Percentiles rank a stretch among this genome's conserved stretches.
These are phyloP conservation scores for Tinospora cordifolia DNA, from an alignment of 164 flowering plant genomes.

Conservation along the genomic window DNA sequence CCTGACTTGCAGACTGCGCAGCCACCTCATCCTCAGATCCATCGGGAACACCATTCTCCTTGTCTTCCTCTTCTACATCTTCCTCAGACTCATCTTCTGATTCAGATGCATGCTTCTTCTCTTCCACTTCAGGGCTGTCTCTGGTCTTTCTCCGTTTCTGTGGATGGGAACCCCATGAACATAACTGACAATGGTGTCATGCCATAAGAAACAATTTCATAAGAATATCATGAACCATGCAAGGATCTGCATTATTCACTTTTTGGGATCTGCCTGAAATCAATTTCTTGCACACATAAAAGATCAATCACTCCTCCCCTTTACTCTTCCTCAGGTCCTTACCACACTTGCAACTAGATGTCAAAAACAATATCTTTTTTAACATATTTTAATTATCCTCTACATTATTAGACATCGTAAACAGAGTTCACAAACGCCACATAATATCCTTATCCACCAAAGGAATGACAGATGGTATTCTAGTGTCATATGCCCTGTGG, in stretches of 20 bases:
- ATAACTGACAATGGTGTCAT: not conserved
- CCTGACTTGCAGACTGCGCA: slow-evolving; percentile 56
- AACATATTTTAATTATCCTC: too few species aligned
- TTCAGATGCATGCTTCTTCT: slow-evolving; percentile 34
- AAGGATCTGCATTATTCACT: not conserved
- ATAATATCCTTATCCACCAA: too few species aligned
- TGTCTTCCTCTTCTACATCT: slow-evolving; percentile 38
- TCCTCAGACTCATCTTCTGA: slow-evolving; percentile 62
- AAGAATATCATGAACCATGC: too few species aligned
- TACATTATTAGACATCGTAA: too few species aligned
- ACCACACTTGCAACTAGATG: too few species aligned
- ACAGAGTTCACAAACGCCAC: too few species aligned
- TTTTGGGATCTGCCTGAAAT: not conserved
- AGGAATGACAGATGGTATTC: too few species aligned
- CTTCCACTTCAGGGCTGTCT: slow-evolving; percentile 28
- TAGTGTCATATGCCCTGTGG: too few species aligned
- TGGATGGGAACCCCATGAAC: not conserved
- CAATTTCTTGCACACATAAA: too few species aligned
- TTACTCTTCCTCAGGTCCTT: too few species aligned
- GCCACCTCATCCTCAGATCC: slow-evolving; percentile 53
- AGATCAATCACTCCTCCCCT: too few species aligned
- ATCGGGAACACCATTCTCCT: slow-evolving; percentile 48
- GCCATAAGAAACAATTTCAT: not conserved
- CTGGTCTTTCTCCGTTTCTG: slow-evolving; percentile 45
- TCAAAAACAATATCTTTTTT: too few species aligned